Evolutionary conservation across 202 grass and related monocot genomes (phyloP), one percentile per base, ranked within the genome.

Genomic region (Schoenoplectus tabernaemontani): DNA sequence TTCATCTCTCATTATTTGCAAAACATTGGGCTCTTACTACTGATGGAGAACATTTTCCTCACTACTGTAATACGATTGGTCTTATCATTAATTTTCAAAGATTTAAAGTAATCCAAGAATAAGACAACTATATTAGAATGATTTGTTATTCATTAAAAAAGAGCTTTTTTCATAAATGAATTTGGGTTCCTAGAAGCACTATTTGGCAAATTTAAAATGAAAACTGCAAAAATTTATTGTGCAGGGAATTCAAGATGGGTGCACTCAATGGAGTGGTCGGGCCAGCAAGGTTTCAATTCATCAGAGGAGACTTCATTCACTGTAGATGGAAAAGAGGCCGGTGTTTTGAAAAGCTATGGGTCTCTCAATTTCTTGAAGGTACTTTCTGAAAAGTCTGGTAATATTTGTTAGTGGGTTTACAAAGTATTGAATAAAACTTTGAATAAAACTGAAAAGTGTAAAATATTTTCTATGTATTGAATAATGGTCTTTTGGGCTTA

Each of bases 341-440:
- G 89, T 9, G 7, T 88, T 86, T 71, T 95, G 7, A 95, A 91
- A 87, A 95, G 83, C 74, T 46, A 91, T 44, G 89, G 92, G 2
- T 85, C 92, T 63, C 81, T 95, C 71, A 95, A 87, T 81, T 95
- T 95, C 89, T 84, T 95, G 87, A 95, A 95, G 92, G 92, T 93
- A 75, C 47, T 54, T 74, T 34, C 47, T 33, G 7, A 33, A 19
- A 53, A 32, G 6, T 2, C 43, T 32, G n/a, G n/a, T n/a, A n/a
- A n/a, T n/a, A n/a, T n/a, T n/a, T n/a, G n/a, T n/a, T n/a, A n/a
- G n/a, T n/a, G n/a, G n/a, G n/a, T n/a, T n/a, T n/a, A n/a, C n/a
- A n/a, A n/a, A n/a, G n/a, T n/a, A n/a, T n/a, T n/a, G n/a, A n/a
- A n/a, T n/a, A n/a, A n/a, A n/a, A n/a, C n/a, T n/a, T n/a, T n/a